Base-by-base conservation (phyloP, 345 rosid species). In the Anacardium occidentale region DNA sequence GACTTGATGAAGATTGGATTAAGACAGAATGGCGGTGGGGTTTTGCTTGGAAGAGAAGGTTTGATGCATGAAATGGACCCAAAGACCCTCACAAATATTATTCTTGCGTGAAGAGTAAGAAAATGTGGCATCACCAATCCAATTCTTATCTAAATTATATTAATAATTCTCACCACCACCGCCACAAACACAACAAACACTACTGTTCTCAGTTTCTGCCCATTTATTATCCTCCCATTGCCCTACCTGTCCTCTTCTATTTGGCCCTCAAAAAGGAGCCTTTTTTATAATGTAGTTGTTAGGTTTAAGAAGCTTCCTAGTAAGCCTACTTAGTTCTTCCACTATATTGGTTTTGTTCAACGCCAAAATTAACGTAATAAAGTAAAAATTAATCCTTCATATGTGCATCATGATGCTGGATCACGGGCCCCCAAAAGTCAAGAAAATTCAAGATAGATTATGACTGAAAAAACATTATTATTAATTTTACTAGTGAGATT, bases 211-310 rank as follows among this genome's bases (percentile, higher is more conserved):
- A 37, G 44, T 65, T 52, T 67, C 55, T 26, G 76, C 21, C 13
- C 74, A 42, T 20, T 48, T 50, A 6, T 32, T 45, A 37, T 13
- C 29, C 51, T 70, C 20, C 47, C 14, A 70, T 76, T 55, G 48
- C 60, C 2, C 58, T 59, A 40, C 47, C 54, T 74, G 81, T 78
- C 75, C 25, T 53, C 75, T 59, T 78, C 75, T 37, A 10, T 52
- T 7, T 70, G 78, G 75, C 62, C 65, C 3, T 42, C 40, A 0
- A 44, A 55, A 71, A 73, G 58, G 72, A 69, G 59, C 69, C 62
- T 34, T 59, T 34, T 26, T 54, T 54, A 37, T 48, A 68, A 73
- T 70, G 78, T 40, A 70, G 75, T 65, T 59, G 78, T 72, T 70
- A 68, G 69, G 8, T 70, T 58, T 48, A 42, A 29, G 63, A 78